Evolutionary conservation across 176 grass and related monocot genomes (phyloP).

Genomic region (Ampelocalamus luodianensis): DNA sequence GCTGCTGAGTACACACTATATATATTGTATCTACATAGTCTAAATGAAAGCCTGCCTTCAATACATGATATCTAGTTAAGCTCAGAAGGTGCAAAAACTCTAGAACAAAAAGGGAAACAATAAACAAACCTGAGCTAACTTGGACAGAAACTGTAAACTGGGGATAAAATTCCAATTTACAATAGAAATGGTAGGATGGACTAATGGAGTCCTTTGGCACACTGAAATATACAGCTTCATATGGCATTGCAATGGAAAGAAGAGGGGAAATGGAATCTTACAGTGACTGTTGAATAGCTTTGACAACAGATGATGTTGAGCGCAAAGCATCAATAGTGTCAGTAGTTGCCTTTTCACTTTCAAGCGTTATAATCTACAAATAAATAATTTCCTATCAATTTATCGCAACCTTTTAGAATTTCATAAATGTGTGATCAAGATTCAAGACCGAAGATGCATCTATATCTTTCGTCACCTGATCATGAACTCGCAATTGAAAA

Average conservation of each 20-base stretch:
- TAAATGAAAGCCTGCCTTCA: not conserved
- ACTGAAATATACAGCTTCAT: slow-evolving; percentile 3
- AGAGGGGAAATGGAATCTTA: slow-evolving; percentile 49
- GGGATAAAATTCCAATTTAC: not conserved
- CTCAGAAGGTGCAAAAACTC: not conserved
- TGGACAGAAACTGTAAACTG: not conserved
- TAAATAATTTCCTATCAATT: slow-evolving; percentile 4
- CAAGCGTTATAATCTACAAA: no score
- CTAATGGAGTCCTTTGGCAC: not conserved
- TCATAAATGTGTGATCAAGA: not conserved
- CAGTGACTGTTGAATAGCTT: slow-evolving; percentile 75
- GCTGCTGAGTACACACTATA: not conserved
- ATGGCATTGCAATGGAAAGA: slow-evolving; percentile 7
- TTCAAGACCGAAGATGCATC: not conserved
- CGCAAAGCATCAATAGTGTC: slow-evolving; percentile 72
- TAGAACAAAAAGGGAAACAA: not conserved
- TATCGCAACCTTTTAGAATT: slow-evolving; percentile 5
- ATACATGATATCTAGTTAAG: not conserved
- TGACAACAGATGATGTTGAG: slow-evolving; percentile 65
- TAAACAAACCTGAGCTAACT: not conserved
- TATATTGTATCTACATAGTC: not conserved
- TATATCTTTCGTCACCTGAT: slow-evolving; percentile 52
- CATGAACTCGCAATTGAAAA: slow-evolving; percentile 73
- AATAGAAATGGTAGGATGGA: not conserved
- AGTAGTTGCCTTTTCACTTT: no score